Percentiles rank a stretch among this genome's conserved stretches.
These are phyloP conservation scores for Globisporangium iwayamae DNA, from an alignment of 352 stramenopile genomes.

Conservation along the genomic window DNA sequence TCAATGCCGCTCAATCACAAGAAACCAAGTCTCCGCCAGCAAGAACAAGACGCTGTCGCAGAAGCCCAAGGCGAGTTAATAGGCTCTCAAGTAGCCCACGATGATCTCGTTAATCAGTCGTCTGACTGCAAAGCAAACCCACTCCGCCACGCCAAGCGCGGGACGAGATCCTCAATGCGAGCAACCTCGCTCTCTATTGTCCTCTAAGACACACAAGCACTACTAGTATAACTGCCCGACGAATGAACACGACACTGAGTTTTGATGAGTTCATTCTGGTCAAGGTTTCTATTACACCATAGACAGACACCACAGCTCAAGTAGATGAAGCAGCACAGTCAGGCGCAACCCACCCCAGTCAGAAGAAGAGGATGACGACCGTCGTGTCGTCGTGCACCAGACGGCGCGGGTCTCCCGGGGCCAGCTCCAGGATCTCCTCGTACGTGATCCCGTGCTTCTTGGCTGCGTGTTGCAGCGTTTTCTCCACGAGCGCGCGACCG, in stretches of 20 bases:
- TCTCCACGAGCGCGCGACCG: background rate
- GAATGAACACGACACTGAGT: too few relatives aligned
- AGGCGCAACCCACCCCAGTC: too few relatives aligned
- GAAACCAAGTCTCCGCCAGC: background rate
- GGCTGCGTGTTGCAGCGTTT: background rate
- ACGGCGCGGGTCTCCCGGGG: constrained; percentile 37
- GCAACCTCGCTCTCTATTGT: background rate
- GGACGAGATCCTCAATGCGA: background rate
- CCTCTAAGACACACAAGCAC: background rate
- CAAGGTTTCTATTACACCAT: too few relatives aligned
- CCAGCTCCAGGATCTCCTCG: background rate
- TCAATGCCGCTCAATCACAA: background rate
- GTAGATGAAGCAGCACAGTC: too few relatives aligned
- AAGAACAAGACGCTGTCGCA: background rate
- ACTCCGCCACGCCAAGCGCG: background rate
- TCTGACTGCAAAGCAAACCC: background rate
- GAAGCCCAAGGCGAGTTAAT: background rate
- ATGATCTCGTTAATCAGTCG: too few relatives aligned
- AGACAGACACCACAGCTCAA: too few relatives aligned
- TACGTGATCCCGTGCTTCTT: background rate
- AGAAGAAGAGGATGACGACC: constrained; percentile 85
- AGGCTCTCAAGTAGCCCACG: too few relatives aligned
- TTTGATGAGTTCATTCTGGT: too few relatives aligned
- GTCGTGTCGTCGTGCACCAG: constrained; percentile 91
- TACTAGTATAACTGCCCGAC: too few relatives aligned